These are phyloP conservation scores for Talaromyces rugulosus DNA, from an alignment of 2,329 filamentous ascomycete species.

Conservation along the genomic window DNA sequence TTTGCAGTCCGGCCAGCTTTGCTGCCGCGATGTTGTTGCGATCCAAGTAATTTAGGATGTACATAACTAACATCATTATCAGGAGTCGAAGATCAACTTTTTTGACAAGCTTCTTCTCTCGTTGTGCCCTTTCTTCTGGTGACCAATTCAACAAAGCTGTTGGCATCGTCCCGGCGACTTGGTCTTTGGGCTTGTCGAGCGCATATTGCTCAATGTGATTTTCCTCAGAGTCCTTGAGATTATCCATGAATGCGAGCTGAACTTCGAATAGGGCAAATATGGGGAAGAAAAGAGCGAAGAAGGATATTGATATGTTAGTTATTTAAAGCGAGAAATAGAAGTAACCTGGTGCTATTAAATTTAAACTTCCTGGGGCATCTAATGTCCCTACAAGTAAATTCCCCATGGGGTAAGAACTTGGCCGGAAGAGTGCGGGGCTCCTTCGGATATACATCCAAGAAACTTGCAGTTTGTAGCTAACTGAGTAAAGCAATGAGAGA, in stretches of 20 bases:
- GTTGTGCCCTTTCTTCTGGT: background rate
- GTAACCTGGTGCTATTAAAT: background rate
- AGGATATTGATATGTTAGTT: background rate
- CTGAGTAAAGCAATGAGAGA: too few relatives aligned
- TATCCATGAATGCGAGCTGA: background rate
- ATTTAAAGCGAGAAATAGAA: background rate
- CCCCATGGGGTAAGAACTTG: background rate
- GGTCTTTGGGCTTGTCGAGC: background rate
- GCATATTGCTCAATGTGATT: slow-evolving; percentile 1
- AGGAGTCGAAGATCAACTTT: slow-evolving; percentile 4
- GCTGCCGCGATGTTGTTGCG: slow-evolving; percentile 6
- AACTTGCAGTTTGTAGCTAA: background rate
- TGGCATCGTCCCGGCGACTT: background rate
- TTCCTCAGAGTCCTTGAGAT: background rate
- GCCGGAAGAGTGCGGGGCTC: background rate
- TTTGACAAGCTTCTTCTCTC: background rate
- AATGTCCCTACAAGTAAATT: background rate
- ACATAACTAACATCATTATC: slow-evolving; percentile 2
- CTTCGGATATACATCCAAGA: background rate
- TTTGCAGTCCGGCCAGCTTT: background rate
- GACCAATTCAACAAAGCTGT: background rate
- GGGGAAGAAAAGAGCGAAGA: background rate
- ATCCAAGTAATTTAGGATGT: slow-evolving; percentile 9
- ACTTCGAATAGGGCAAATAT: background rate
- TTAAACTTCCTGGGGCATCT: background rate